Evolutionary conservation across 257 asterid genomes (phyloP).

Genomic region (Anisodus tanguticus): DNA sequence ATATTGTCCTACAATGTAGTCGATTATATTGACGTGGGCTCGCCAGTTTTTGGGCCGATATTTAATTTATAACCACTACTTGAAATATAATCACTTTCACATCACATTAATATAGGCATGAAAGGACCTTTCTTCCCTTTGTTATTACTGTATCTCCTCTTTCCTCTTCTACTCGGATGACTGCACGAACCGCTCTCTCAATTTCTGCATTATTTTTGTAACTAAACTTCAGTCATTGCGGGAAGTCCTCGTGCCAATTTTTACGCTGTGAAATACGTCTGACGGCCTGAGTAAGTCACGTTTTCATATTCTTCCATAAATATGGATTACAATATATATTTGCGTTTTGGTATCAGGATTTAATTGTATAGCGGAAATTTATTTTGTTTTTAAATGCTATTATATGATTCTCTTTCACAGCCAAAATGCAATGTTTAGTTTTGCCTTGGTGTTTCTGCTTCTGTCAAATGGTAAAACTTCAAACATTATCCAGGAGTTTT

Average conservation of each 20-base stretch:
- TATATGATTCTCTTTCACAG: not conserved
- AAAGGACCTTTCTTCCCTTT: not conserved
- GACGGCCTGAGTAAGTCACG: too few relatives aligned
- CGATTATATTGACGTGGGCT: not conserved
- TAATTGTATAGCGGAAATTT: too few relatives aligned
- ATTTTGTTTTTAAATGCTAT: not conserved
- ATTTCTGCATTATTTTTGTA: too few relatives aligned
- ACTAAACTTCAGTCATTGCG: too few relatives aligned
- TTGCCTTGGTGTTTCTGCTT: not conserved
- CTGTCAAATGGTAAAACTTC: slow-evolving; percentile 2
- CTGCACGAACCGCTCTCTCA: too few relatives aligned
- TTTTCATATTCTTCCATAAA: too few relatives aligned
- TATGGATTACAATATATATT: too few relatives aligned
- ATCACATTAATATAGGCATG: not conserved
- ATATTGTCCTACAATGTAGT: not conserved
- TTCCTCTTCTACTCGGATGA: too few relatives aligned
- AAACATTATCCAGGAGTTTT: not conserved
- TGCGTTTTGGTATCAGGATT: too few relatives aligned
- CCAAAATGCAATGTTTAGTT: not conserved
- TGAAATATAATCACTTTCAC: not conserved
- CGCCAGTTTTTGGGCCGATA: not conserved
- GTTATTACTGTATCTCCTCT: not conserved
- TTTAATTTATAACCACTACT: not conserved
- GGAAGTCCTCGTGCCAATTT: too few relatives aligned
- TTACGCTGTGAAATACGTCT: too few relatives aligned